Evolutionary conservation across 73 alveolate genomes (phyloP).

Genomic region (Tetrahymena borealis): DNA sequence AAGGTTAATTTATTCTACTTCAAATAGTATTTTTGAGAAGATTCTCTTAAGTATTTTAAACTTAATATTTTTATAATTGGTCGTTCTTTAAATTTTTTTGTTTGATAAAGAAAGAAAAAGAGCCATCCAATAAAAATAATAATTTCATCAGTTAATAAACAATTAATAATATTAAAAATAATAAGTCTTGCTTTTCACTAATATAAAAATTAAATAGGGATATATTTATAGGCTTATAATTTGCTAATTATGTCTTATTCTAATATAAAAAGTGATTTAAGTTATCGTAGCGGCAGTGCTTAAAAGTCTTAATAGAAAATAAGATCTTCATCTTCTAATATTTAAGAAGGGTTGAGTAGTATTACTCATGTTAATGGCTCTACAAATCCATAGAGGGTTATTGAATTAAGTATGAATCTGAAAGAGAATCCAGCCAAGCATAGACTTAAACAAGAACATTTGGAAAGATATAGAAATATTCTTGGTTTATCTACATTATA

Average conservation of each 20-base stretch:
- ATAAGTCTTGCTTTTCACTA: too few relatives aligned
- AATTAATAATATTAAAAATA: too few relatives aligned
- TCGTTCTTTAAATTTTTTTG: too few relatives aligned
- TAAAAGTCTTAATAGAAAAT: background rate
- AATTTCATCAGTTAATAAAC: background rate
- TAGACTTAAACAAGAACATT: background rate
- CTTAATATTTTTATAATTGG: too few relatives aligned
- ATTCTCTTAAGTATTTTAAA: too few relatives aligned
- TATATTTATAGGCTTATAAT: too few relatives aligned
- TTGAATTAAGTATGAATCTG: background rate
- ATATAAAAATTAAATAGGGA: too few relatives aligned
- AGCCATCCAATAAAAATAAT: background rate
- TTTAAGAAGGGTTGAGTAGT: background rate
- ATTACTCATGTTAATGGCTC: background rate
- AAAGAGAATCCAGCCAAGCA: background rate
- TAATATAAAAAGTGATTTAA: background rate
- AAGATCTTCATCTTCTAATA: background rate
- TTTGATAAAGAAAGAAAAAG: background rate
- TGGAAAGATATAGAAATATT: background rate
- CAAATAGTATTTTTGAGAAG: too few relatives aligned
- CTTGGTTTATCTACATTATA: background rate
- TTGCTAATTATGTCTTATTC: background rate
- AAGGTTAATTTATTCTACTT: too few relatives aligned
- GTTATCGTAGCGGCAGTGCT: background rate
- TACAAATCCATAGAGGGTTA: background rate